A percentile compares a stretch with the other conserved stretches of the same genome.
phyloP scores from a whole-genome alignment of 257 asterid species.

The Misopates orontium region DNA sequence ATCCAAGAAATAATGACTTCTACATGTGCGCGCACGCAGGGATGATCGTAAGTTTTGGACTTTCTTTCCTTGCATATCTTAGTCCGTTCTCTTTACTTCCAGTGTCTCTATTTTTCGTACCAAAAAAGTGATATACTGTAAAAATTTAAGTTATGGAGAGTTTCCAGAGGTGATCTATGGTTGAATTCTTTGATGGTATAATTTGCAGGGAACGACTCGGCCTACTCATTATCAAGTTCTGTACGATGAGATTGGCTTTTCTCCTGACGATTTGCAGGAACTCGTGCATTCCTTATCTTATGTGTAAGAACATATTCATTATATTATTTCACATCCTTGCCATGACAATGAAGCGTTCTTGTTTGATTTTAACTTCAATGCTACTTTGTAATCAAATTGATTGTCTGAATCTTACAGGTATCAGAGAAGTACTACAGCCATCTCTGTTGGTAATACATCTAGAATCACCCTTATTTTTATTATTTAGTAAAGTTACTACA shows the following conservation, averaged over 20 bases:
- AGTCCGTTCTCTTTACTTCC: not conserved
- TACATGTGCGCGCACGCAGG: constrained; percentile 88
- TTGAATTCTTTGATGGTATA: not conserved
- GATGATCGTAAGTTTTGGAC: constrained; percentile 52
- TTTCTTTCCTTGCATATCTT: not conserved
- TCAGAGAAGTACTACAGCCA: constrained; percentile 82
- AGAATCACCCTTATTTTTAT: not conserved
- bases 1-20: constrained; percentile 61
- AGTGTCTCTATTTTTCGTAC: too few relatives aligned
- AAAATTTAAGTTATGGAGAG: not conserved
- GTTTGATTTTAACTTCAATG: not conserved
- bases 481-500: not conserved
- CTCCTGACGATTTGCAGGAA: constrained; percentile 77
- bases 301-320: constrained; percentile 48
- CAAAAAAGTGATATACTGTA: not conserved
- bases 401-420: constrained; percentile 47
- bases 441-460: constrained; percentile 61
- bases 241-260: constrained; percentile 62
- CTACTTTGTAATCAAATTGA: not conserved
- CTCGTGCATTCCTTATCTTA: constrained; percentile 72
- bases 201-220: constrained; percentile 64
- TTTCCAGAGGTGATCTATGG: not conserved
- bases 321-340: not conserved
- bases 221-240: constrained; percentile 84
- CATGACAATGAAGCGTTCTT: not conserved